These are phyloP conservation scores for Sporobolomyces roseus DNA, from an alignment of 768 basidiomycete species.

Conservation along the genomic window DNA sequence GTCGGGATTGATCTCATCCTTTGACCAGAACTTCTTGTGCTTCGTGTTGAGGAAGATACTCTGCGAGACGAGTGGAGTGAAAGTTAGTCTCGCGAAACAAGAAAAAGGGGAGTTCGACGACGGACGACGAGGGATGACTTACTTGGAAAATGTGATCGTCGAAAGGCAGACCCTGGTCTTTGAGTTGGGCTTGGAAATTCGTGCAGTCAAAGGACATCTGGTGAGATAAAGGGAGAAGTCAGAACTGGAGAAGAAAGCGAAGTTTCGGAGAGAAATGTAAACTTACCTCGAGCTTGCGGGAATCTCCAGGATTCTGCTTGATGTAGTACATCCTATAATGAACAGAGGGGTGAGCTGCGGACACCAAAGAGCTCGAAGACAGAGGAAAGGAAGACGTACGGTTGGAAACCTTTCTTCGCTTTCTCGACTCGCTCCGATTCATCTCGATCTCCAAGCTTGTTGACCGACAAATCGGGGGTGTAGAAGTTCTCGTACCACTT, in stretches of 20 bases:
- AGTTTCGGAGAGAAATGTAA: background rate
- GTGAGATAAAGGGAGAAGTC: background rate
- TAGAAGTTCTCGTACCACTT: constrained; percentile 50
- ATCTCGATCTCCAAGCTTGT: constrained; percentile 48
- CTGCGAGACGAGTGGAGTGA: constrained; percentile 2
- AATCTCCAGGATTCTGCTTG: constrained; percentile 48
- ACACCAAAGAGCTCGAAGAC: background rate
- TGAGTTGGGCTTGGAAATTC: constrained; percentile 42
- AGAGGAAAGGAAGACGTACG: constrained; percentile 43
- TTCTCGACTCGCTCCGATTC: constrained; percentile 46
- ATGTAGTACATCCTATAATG: constrained; percentile 51
- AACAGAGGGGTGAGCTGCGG: background rate
- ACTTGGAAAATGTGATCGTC: constrained; percentile 52
- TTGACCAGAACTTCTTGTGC: constrained; percentile 49
- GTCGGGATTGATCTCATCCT: constrained; percentile 50
- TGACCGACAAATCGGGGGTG: constrained; percentile 46
- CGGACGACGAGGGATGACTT: no score
- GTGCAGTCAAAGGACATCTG: constrained; percentile 43
- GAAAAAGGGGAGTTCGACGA: background rate
- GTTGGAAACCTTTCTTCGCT: constrained; percentile 49
- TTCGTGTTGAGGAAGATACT: constrained; percentile 53
- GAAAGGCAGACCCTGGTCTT: constrained; percentile 43
- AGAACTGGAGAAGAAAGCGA: constrained; percentile 37
- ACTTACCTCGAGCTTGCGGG: constrained; percentile 50
- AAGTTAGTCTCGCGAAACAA: background rate